These are phyloP conservation scores for Babesia bigemina DNA, from an alignment of 169 alveolate genomes.

Conservation along the genomic window DNA sequence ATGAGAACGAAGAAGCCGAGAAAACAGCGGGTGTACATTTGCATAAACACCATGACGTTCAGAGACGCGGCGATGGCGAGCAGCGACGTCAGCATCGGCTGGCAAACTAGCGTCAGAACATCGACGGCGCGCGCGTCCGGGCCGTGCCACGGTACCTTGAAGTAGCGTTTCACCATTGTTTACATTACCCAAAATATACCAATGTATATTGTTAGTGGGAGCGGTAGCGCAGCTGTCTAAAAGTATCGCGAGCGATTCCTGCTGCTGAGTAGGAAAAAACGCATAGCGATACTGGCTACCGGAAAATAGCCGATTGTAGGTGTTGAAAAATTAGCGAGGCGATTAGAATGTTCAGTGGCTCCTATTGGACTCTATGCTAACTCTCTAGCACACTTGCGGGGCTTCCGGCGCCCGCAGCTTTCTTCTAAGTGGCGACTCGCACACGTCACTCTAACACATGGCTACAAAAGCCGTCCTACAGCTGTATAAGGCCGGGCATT, in stretches of 20 bases:
- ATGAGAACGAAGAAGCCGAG: not conserved
- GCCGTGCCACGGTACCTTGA: constrained; percentile 52
- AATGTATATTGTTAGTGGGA: not conserved
- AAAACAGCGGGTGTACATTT: constrained; percentile 20
- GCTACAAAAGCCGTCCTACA: no score
- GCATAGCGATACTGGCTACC: not conserved
- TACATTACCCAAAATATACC: not conserved
- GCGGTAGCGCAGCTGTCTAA: not conserved
- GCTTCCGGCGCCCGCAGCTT: no score
- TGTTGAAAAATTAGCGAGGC: no score
- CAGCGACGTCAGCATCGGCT: constrained; percentile 53
- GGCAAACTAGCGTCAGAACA: constrained; percentile 39
- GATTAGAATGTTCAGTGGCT: no score
- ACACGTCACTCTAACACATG: no score
- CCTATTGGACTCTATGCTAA: no score
- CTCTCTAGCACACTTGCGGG: no score
- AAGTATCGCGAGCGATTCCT: not conserved
- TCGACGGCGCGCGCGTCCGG: constrained; percentile 27
- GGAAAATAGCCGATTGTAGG: not conserved
- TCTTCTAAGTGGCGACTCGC: no score
- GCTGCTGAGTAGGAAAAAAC: constrained; percentile 18
- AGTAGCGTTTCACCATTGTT: not conserved
- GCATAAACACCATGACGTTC: constrained; percentile 45
- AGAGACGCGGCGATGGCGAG: constrained; percentile 34
- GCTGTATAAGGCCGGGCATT: no score